Evolutionary conservation across 352 stramenopile genomes (phyloP), one percentile per base, ranked within the genome.

Genomic region (Phytophthora meadii): DNA sequence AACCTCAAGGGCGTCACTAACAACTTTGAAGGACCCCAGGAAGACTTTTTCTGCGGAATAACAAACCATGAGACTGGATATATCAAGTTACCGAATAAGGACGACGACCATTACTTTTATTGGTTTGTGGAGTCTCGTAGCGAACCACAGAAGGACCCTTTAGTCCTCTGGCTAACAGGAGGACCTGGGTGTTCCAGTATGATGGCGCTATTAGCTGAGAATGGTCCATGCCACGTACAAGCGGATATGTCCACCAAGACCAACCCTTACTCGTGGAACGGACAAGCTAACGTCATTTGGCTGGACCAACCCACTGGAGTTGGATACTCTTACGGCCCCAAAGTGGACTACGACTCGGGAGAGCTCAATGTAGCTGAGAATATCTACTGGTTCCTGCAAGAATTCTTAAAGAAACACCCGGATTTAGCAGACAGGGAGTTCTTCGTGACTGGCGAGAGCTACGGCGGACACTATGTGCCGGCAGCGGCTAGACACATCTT

Each of bases 361-460:
- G 82, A 90, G 45, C 49, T 68, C n/a, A 66, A 85, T 39, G 77
- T 91, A 14, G 77, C 66, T 7, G 80, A 87, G 8, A 89, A 88
- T 46, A 75, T 92, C 47, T 93, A 89, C 59, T 77, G 77, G 57
- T 91, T 90, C 49, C 59, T 93, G n/a, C 81, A 93, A 45, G 72
- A 82, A n/a, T 92, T 91, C 56, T 54, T 90, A 0, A 65, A 63
- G 15, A 70, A 78, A 19, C 84, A 90, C 27, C 71, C 79, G 10
- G 60, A 84, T 2, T 72, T 93, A 5, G 58, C 59, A 0, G 66
- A 72, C 39, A 65, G 84, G 4, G 68, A 78, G 11, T 81, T 93
- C 36, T 90, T 77, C 61, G 72, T 93, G 8, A 81, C 84, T 5
- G 86, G 84, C 5, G 82, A 92, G 58, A 89, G 80, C 47, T 93